Evolutionary conservation across 2,329 filamentous ascomycete species (phyloP), one percentile per base, ranked within the genome.

Genomic region (Hypocrella siamensis): DNA sequence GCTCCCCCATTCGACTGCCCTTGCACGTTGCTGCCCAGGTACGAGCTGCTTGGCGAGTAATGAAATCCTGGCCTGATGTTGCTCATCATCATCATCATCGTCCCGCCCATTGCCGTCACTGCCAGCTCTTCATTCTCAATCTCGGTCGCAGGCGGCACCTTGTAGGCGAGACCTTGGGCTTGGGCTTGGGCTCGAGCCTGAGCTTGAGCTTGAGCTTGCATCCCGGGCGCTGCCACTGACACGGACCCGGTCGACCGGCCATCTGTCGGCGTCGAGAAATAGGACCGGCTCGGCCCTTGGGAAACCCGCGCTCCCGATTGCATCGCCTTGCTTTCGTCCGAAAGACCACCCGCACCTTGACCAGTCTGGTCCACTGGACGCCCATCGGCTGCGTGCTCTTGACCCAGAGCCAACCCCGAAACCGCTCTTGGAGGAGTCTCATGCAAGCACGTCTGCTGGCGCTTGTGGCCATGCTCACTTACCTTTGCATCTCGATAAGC

Each of bases 381-480:
- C 21, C 21, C 21, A 12, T 46, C 17, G 47, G 46, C 14, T 45
- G 50, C 12, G 11, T n/a, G 17, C 8, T n/a, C 17, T 28, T 6
- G 21, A n/a, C n/a, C n/a, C n/a, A n/a, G n/a, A n/a, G n/a, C n/a
- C n/a, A n/a, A n/a, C n/a, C n/a, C n/a, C n/a, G n/a, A n/a, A n/a
- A n/a, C n/a, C n/a, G n/a, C 17, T 11, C 29, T 19, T 10, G 19
- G 26, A 4, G 11, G 26, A 17, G 12, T 30, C 18, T 32, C 19
- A 16, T 28, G 17, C 19, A 18, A 26, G 11, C 5, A 46, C 6
- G 58, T 60, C 34, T 54, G 62, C 47, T 69, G 70, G 8, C 66
- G 53, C 45, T 70, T 70, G 5, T 35, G 31, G 12, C 31, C 16
- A n/a, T n/a, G n/a, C n/a, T n/a, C n/a, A n/a, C n/a, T n/a, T n/a